These are phyloP conservation scores for Linum lewisii DNA, from an alignment of 345 rosid species.

Conservation along the genomic window DNA sequence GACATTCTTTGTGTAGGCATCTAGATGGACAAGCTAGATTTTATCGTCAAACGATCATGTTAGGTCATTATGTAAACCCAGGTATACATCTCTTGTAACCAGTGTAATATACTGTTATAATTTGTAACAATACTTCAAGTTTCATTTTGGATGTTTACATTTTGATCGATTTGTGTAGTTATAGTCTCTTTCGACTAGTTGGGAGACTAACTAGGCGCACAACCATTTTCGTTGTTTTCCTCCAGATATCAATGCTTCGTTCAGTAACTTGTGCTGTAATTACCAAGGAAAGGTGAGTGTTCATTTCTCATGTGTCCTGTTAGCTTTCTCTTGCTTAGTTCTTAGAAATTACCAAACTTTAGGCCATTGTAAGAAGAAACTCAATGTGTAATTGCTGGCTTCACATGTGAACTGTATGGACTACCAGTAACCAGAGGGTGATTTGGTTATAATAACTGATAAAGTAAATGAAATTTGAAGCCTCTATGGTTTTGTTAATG, in stretches of 20 bases:
- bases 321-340: neutral
- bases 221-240: no score
- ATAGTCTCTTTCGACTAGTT: neutral
- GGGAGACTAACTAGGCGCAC: neutral
- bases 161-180: neutral
- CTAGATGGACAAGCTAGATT: conserved; percentile 68
- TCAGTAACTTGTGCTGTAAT: conserved; percentile 56
- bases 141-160: neutral
- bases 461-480: no score
- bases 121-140: neutral
- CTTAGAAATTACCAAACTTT: neutral
- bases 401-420: no score
- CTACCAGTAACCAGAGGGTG: no score
- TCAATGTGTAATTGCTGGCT: no score
- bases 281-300: conserved; percentile 72
- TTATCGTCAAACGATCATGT: conserved; percentile 67
- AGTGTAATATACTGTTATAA: neutral
- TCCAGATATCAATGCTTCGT: conserved; percentile 75
- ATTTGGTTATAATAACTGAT: no score
- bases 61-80: conserved; percentile 70
- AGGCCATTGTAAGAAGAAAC: neutral
- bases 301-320: neutral
- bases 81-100: conserved; percentile 29
- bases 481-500: neutral
- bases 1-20: conserved; percentile 44